Evolutionary conservation across 1,284 basidiomycete genomes (phyloP), one percentile per base, ranked within the genome.

Genomic region (Naganishia cerealis): DNA sequence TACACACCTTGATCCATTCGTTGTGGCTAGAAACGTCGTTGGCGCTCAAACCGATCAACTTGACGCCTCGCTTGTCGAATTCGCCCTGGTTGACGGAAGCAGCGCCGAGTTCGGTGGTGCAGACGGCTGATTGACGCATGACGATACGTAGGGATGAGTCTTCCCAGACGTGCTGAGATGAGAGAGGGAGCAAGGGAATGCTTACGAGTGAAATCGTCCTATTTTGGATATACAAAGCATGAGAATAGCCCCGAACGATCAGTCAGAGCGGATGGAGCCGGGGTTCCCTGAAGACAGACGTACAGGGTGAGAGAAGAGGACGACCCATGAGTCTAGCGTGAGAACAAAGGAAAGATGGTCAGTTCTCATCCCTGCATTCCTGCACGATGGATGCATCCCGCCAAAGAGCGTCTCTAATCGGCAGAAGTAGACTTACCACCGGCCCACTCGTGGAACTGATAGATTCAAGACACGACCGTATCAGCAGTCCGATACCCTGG

Each of bases 41-140:
- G 78, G 94, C 94, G 57, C 92, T 96, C 70, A 99, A 88, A 52
- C 94, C 92, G 72, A 96, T 91, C 75, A 94, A 65, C 50, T 99
- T 98, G 76, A 97, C 93, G 71, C 88, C 88, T 71, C 95, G 90
- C 76, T 87, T 87, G 71, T 81, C 83, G 80, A 98, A 99, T 79
- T 98, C 94, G 18, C 83, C 82, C n/a, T 86, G 85, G 70, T 90
- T 88, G 74, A 91, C 88, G 50, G 95, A 90, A 40, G 97, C 93
- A 77, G 96, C 94, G 66, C 92, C 94, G 61, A 99, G 88, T 84
- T 99, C 96, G 61, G 96, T 99, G 57, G 96, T 92, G 84, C 92
- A 95, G 65, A 94, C 83, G 67, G 81, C 77, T 90, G 88, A 26
- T 15, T n/a, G 53, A 53, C 40, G 36, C 21, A 21, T 48, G 61